Conservation (phyloP, 108 stramenopile genomes). For the Schizochytrium sp. region DNA sequence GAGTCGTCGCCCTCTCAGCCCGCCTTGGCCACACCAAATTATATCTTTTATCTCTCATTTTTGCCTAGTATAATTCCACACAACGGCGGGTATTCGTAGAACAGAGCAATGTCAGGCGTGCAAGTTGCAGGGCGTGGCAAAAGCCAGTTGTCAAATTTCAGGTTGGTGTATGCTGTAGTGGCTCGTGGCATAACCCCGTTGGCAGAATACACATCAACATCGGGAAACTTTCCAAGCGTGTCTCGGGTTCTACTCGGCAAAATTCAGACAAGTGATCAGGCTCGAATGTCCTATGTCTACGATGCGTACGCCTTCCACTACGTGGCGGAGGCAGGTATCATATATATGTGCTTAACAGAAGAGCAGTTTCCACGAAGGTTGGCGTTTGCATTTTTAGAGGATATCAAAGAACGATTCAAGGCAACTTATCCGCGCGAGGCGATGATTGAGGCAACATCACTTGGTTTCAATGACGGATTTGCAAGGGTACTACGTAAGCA, state of each 20-base stretch:
- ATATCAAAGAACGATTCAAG: conserved; percentile 73
- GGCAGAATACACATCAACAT: conserved; percentile 90
- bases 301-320: conserved; percentile 89
- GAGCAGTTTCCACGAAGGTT: conserved; percentile 66
- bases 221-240: conserved; percentile 98
- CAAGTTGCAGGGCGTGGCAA: no score
- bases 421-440: conserved; percentile 68
- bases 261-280: conserved; percentile 85
- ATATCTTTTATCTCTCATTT: no score
- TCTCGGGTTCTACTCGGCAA: conserved; percentile 93
- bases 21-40: no score
- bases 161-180: conserved; percentile 91
- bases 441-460: conserved; percentile 69
- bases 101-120: no score
- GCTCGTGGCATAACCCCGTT: conserved; percentile 95
- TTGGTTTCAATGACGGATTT: conserved; percentile 73
- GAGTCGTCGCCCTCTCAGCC: no score
- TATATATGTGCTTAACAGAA: conserved; percentile 80
- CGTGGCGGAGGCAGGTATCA: conserved; percentile 87
- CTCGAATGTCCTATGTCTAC: conserved; percentile 85
- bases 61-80: no score
- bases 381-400: conserved; percentile 76
- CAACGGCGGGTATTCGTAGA: no score
- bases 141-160: no score
- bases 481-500: conserved; percentile 67